Evolutionary conservation across 345 rosid genomes (phyloP), one percentile per base, ranked within the genome.

Genomic region (Physaria fendleri): DNA sequence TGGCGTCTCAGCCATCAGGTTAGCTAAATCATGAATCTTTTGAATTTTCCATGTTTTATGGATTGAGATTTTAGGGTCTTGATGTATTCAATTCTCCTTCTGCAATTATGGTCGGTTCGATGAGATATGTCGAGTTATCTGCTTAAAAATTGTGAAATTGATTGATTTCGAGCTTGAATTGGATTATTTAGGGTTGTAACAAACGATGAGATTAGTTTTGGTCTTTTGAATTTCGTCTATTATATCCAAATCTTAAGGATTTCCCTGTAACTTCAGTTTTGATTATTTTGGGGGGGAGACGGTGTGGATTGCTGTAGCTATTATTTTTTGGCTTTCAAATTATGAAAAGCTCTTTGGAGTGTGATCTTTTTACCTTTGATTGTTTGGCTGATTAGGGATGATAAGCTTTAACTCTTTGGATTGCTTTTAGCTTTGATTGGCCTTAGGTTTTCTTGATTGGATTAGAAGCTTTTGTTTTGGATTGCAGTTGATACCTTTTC

Each of bases 1-100:
- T 84, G 90, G 83, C 59, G 8, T 74, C 85, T 24, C 82, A 75
- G 9, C 79, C 63, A 44, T 39, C 75, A 71, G 90, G 90, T 84
- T 43, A 9, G 71, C 5, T 13, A 5, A 5, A 38, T 45, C 22
- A 0, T 6, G 10, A 40, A 40, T 39, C 53, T 35, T 15, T 0
- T 6, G 23, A 8, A 4, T 54, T 37, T 53, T 27, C 4, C 0
- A 3, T 34, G 16, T 12, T 5, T 9, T 2, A 2, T 37, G 1
- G 23, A 10, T 51, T 50, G 14, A 6, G 21, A 46, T 33, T 41
- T 15, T 4, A 3, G 52, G 24, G 39, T 54, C 70, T 20, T 46
- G 38, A 45, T 56, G 5, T 37, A 13, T 14, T 37, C 8, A 14
- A 13, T 13, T 13, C 5, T 35, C 17, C 17, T n/a, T n/a, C 40